Base-by-base conservation (phyloP, 257 asterid species). In the Cynanchum wilfordii region DNA sequence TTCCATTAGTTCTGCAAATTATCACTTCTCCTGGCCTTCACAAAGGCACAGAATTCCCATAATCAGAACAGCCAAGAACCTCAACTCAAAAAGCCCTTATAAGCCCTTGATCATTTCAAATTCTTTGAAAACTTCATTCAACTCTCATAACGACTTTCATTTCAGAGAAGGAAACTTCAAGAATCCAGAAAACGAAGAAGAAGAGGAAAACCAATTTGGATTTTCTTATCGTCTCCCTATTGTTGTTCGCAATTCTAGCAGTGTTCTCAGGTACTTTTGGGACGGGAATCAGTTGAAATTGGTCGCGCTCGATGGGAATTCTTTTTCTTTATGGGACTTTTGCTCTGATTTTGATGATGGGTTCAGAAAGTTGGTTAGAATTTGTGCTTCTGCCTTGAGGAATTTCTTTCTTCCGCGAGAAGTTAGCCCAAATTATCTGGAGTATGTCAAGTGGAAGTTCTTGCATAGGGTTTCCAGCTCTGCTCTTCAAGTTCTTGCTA, bases 401-500 rank as follows among this genome's bases (percentile, higher is more conserved):
- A 85, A 83, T 33, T 86, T 95, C 75, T 90, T 95, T 72, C 86
- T 95, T 44, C 99, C 99, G 7, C 81, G 89, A 75, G 86, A 84
- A 79, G 87, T 92, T 73, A 82, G 86, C 77, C 83, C 30, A 47
- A 91, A 89, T 82, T 95, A 95, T 81, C 67, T 90, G 77, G 92
- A 87, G 79, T 95, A 92, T 73, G 96, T 95, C 59, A 92, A 92
- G 73, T 95, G 99, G 99, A 92, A 92, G 82, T 86, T 95, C 57
- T 83, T 92, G 86, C 99, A 95, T 76, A 79, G 99, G 77, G 94
- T 92, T 77, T 88, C 82, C 81, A 89, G 98, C 89, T 95, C 97
- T 42, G 90, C 99, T 73, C 93, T 95, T 73, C 97, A 92, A 83
- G 96, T 95, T 85, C 92, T 92, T 73, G 99, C 99, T 3, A 95